These are phyloP conservation scores for Lyophyllum shimeji DNA, from an alignment of 768 basidiomycete species.

Conservation along the genomic window DNA sequence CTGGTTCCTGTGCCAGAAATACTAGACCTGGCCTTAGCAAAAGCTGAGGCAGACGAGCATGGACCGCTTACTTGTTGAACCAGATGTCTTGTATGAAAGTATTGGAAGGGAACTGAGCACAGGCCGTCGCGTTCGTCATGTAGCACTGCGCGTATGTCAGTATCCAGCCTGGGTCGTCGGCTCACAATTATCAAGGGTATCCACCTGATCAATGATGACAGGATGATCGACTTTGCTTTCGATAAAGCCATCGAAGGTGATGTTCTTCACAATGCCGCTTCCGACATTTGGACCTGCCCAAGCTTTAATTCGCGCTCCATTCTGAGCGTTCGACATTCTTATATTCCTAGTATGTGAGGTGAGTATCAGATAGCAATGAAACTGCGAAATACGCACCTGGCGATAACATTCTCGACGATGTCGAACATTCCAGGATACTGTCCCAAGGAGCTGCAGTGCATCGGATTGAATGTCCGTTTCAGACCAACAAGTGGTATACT, in stretches of 20 bases:
- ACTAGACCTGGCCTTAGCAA: constrained; percentile 27
- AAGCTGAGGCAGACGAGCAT: background rate
- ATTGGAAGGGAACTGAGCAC: constrained; percentile 56
- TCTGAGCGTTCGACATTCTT: constrained; percentile 59
- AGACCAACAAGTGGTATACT: background rate
- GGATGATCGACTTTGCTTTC: constrained; percentile 59
- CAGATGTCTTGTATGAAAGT: constrained; percentile 56
- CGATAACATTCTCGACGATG: constrained; percentile 60
- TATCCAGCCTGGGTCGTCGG: background rate
- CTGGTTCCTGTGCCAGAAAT: constrained; percentile 59
- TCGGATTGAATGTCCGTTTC: background rate
- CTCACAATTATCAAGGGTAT: background rate
- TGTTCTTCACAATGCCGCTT: constrained; percentile 55
- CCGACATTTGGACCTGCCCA: constrained; percentile 63
- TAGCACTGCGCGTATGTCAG: constrained; percentile 38
- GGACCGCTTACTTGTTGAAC: constrained; percentile 44
- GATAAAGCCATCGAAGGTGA: constrained; percentile 52
- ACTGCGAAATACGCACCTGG: constrained; percentile 33
- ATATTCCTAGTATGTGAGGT: constrained; percentile 40
- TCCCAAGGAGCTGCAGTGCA: constrained; percentile 48
- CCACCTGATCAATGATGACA: constrained; percentile 56
- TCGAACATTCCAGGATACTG: constrained; percentile 53
- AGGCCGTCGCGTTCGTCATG: constrained; percentile 42
- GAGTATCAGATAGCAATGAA: background rate
- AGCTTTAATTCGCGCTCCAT: constrained; percentile 69